Conservation (phyloP, 345 rosid species). For the Trapa incisa region DNA sequence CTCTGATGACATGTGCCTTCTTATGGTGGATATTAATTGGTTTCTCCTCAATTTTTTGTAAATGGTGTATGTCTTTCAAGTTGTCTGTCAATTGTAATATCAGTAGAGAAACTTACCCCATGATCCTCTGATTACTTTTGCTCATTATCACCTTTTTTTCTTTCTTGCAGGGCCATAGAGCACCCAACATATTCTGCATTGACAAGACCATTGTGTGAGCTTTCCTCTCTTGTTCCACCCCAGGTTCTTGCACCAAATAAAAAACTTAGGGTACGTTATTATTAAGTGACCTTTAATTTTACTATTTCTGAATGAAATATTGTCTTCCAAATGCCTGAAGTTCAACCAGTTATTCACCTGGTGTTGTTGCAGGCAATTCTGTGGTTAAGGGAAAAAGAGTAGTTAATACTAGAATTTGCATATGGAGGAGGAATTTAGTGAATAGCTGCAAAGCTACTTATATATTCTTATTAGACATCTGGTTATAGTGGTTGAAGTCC, state of each 20-base stretch:
- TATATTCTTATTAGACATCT: neutral
- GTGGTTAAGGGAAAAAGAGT: neutral
- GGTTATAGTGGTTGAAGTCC: neutral
- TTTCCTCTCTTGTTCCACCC: conserved; percentile 83
- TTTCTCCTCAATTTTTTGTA: neutral
- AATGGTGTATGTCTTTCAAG: neutral
- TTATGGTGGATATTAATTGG: neutral
- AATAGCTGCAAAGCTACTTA: neutral
- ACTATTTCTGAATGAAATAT: neutral
- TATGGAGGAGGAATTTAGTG: neutral
- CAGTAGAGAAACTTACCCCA: neutral
- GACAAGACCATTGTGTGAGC: conserved; percentile 96
- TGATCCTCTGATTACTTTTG: conserved; percentile 8
- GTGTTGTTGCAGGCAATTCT: neutral
- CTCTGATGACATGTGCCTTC: neutral
- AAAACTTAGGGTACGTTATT: conserved; percentile 72
- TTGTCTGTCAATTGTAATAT: neutral
- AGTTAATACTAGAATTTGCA: neutral
- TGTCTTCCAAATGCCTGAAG: neutral
- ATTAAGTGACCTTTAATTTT: neutral
- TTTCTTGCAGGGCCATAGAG: conserved; percentile 80
- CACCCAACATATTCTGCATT: conserved; percentile 96
- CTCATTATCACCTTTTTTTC: neutral
- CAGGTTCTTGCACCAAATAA: conserved; percentile 77
- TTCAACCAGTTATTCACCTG: neutral